Evolutionary conservation across 805 yeast genomes (phyloP).

Genomic region (Teunomyces cretensis): DNA sequence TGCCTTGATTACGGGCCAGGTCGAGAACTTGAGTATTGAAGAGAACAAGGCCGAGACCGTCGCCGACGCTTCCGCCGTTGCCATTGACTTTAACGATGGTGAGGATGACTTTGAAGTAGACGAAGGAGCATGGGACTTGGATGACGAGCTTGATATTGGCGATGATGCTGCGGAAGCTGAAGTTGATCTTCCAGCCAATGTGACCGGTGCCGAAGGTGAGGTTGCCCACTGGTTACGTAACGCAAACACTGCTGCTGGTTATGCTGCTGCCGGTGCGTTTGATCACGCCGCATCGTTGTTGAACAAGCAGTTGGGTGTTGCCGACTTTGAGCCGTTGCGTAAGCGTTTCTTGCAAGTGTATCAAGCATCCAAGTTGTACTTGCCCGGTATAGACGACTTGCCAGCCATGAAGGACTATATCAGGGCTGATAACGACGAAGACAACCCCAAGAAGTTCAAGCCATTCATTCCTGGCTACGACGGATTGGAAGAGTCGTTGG

Average conservation of each 20-base stretch:
- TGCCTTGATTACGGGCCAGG: slow-evolving; percentile 69
- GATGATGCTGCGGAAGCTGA: slow-evolving; percentile 32
- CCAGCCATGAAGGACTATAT: slow-evolving; percentile 70
- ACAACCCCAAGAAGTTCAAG: slow-evolving; percentile 41
- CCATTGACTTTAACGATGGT: slow-evolving; percentile 11
- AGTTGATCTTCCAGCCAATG: slow-evolving; percentile 9
- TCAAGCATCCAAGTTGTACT: slow-evolving; percentile 70
- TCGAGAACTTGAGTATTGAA: slow-evolving; percentile 61
- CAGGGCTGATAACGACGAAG: slow-evolving; percentile 62
- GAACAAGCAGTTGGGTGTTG: slow-evolving; percentile 85
- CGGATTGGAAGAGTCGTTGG: slow-evolving; percentile 56
- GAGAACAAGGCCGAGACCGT: slow-evolving; percentile 22
- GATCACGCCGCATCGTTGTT: slow-evolving; percentile 93
- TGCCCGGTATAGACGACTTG: slow-evolving; percentile 72
- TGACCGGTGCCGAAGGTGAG: slow-evolving; percentile 53
- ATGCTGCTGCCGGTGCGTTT: slow-evolving; percentile 94
- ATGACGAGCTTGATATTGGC: slow-evolving; percentile 70
- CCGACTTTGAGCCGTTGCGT: slow-evolving; percentile 84
- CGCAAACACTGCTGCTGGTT: slow-evolving; percentile 86
- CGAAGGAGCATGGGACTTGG: slow-evolving; percentile 79
- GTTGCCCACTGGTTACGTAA: slow-evolving; percentile 80
- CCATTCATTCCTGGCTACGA: slow-evolving; percentile 81
- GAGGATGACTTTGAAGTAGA: slow-evolving; percentile 42
- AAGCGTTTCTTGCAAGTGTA: slow-evolving; percentile 80
- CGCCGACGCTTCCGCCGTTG: slow-evolving; percentile 16